phyloP scores from a whole-genome alignment of 2,329 filamentous ascomycete species.

The Cucurbitaria berberidis region DNA sequence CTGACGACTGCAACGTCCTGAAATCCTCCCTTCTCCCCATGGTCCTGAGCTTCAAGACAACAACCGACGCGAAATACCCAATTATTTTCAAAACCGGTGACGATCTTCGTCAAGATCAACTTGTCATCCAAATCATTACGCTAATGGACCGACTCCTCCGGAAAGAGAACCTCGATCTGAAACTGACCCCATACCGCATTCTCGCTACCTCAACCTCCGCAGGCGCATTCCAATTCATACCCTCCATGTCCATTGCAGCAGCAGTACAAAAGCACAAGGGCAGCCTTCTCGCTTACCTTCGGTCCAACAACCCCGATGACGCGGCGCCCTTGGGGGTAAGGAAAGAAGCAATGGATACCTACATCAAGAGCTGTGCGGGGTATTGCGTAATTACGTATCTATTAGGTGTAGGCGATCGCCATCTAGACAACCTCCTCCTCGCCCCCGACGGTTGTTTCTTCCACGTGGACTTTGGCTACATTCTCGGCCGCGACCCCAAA shows the following conservation, averaged over 20 bases:
- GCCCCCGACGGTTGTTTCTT: slow-evolving; percentile 93
- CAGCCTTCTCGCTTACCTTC: slow-evolving; percentile 78
- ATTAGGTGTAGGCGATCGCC: slow-evolving; percentile 91
- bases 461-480: slow-evolving; percentile 98
- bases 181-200: slow-evolving; percentile 94
- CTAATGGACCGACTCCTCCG: slow-evolving; percentile 95
- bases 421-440: slow-evolving; percentile 92
- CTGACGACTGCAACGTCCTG: slow-evolving; percentile 89
- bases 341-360: slow-evolving; percentile 92
- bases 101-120: slow-evolving; percentile 93
- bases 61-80: slow-evolving; percentile 77
- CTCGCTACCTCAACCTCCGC: slow-evolving; percentile 89
- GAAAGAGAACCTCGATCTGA: slow-evolving; percentile 95
- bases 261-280: slow-evolving; percentile 86
- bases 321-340: slow-evolving; percentile 82
- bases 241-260: slow-evolving; percentile 80
- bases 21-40: slow-evolving; percentile 94
- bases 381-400: slow-evolving; percentile 99
- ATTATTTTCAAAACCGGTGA: slow-evolving; percentile 98
- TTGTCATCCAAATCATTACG: slow-evolving; percentile 96
- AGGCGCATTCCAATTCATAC: slow-evolving; percentile 91
- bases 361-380: slow-evolving; percentile 92
- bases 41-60: slow-evolving; percentile 87
- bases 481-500: slow-evolving; percentile 94
- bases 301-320: slow-evolving; percentile 86